Evolutionary conservation across 2,329 filamentous ascomycete species (phyloP).

Genomic region (Cytospora mali): DNA sequence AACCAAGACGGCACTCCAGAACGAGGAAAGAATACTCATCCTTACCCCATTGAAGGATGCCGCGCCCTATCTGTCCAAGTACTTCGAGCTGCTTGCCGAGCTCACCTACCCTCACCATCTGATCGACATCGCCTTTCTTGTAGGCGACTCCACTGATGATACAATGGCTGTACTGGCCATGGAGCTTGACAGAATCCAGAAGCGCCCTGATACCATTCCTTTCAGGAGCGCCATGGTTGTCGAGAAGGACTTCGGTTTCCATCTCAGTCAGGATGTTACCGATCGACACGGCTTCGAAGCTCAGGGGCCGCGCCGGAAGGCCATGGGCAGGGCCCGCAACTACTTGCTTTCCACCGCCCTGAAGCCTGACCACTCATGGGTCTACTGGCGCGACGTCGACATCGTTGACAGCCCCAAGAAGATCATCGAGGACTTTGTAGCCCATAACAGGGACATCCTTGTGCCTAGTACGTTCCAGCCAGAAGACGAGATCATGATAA

Average conservation of each 20-base stretch:
- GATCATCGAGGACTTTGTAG: slow-evolving; percentile 93
- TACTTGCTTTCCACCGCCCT: slow-evolving; percentile 83
- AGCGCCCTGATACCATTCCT: slow-evolving; percentile 74
- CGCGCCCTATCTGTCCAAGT: slow-evolving; percentile 76
- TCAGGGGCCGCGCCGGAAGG: slow-evolving; percentile 86
- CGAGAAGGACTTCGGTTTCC: slow-evolving; percentile 85
- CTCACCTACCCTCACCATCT: slow-evolving; percentile 93
- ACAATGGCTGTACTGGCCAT: slow-evolving; percentile 83
- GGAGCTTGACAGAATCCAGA: slow-evolving; percentile 87
- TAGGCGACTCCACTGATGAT: slow-evolving; percentile 89
- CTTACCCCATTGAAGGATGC: slow-evolving; percentile 93
- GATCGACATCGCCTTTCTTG: slow-evolving; percentile 93
- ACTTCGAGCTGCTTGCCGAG: slow-evolving; percentile 89
- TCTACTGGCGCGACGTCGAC: slow-evolving; percentile 98
- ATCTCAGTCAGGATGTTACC: slow-evolving; percentile 75
- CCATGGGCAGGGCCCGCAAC: slow-evolving; percentile 88
- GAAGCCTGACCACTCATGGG: slow-evolving; percentile 95
- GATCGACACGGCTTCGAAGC: slow-evolving; percentile 84
- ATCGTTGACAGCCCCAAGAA: slow-evolving; percentile 86
- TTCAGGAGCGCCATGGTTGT: slow-evolving; percentile 86
- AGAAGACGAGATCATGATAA: not conserved
- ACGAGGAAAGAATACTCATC: slow-evolving; percentile 86
- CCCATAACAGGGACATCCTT: slow-evolving; percentile 88
- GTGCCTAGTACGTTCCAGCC: slow-evolving; percentile 77
- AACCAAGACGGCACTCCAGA: slow-evolving; percentile 74